Percentiles rank a stretch among this genome's conserved stretches.
phyloP scores from a whole-genome alignment of 352 stramenopile genomes.

The Globisporangium orthogonon region DNA sequence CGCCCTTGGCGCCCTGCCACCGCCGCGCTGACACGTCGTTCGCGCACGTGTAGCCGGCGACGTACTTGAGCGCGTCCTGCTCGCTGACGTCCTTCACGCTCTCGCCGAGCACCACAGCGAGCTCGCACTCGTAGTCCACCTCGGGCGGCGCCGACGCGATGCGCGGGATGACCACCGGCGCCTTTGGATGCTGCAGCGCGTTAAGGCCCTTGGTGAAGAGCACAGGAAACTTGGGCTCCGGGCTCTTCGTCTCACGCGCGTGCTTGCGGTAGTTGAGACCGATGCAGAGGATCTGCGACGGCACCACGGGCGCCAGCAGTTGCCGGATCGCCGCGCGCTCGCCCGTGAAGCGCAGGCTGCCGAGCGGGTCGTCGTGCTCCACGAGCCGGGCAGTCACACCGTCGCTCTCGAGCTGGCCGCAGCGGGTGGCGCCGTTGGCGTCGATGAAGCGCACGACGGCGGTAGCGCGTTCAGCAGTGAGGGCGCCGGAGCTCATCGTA shows the following conservation, averaged over 20 bases:
- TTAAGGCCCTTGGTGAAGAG: constrained; percentile 88
- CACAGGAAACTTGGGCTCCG: constrained; percentile 67
- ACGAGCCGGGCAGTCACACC: constrained; percentile 38
- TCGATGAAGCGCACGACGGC: constrained; percentile 68
- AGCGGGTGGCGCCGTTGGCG: constrained; percentile 40
- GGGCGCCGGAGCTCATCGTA: constrained; percentile 10
- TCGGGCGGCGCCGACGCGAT: constrained; percentile 58
- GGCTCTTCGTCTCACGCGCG: constrained; percentile 82
- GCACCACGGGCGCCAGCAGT: constrained; percentile 73
- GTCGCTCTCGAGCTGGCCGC: constrained; percentile 39
- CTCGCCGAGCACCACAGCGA: constrained; percentile 85
- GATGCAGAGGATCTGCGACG: constrained; percentile 81
- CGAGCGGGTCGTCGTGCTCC: constrained; percentile 62
- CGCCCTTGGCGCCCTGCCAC: constrained; percentile 84
- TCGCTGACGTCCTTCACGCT: constrained; percentile 77
- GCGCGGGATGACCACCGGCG: constrained; percentile 74
- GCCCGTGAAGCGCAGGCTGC: constrained; percentile 53
- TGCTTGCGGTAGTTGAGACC: constrained; percentile 91
- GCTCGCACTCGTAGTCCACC: constrained; percentile 90
- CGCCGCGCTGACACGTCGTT: constrained; percentile 87
- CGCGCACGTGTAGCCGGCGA: constrained; percentile 84
- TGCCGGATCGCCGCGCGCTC: constrained; percentile 56
- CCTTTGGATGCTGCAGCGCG: constrained; percentile 69
- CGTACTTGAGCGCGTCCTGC: constrained; percentile 77
- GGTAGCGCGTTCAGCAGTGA: constrained; percentile 28